Conservation (phyloP, 495 filamentous ascomycete species). For the Penicillium daleae region DNA sequence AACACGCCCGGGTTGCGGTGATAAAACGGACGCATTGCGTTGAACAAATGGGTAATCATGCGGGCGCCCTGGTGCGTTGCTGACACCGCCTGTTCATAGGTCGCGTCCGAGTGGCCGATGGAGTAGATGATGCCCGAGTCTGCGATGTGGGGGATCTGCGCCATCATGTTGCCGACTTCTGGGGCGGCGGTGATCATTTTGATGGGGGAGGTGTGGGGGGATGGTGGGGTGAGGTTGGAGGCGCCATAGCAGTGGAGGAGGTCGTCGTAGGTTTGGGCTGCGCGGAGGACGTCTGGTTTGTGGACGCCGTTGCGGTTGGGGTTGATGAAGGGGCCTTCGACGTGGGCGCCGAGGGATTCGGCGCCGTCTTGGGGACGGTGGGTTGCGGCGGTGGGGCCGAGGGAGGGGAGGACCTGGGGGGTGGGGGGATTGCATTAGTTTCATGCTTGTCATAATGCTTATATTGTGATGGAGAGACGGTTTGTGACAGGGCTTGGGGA, state of each 20-base stretch:
- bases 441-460: neutral
- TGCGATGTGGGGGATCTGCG: constrained; percentile 62
- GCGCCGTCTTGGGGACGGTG: constrained; percentile 61
- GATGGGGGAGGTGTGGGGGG: constrained; percentile 41
- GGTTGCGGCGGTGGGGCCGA: constrained; percentile 64
- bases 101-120: constrained; percentile 81
- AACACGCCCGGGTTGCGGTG: constrained; percentile 86
- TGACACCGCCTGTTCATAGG: constrained; percentile 70
- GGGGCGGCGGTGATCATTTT: constrained; percentile 83
- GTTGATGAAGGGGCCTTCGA: constrained; percentile 83
- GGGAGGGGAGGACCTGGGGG: constrained; percentile 66
- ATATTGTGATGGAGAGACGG: neutral
- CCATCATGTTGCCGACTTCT: constrained; percentile 67
- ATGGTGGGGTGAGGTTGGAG: constrained; percentile 51
- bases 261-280: constrained; percentile 54
- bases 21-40: constrained; percentile 84
- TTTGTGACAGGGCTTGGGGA: neutral
- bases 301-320: constrained; percentile 73
- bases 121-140: constrained; percentile 67
- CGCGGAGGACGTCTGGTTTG: constrained; percentile 65
- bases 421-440: too few relatives aligned
- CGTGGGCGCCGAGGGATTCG: constrained; percentile 82
- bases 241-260: constrained; percentile 71
- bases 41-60: constrained; percentile 90
- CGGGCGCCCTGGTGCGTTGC: constrained; percentile 72